phyloP scores from a whole-genome alignment of 352 stramenopile species.

The Phytopythium ostracodes region DNA sequence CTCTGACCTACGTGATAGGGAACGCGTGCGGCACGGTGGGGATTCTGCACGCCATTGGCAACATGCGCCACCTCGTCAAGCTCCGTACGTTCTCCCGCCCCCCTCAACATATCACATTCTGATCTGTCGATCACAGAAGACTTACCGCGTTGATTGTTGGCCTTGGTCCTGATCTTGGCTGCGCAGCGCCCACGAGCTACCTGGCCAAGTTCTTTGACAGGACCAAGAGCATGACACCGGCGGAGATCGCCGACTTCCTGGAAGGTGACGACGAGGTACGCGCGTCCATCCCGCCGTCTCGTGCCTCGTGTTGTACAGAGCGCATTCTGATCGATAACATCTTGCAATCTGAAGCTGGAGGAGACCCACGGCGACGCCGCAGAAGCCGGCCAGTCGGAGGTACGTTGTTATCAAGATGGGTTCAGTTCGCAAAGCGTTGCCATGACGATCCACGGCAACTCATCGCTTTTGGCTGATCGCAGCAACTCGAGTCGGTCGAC shows the following conservation, averaged over 20 bases:
- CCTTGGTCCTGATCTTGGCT: too few species aligned
- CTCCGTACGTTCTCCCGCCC: conserved; percentile 46
- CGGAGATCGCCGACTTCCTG: conserved; percentile 83
- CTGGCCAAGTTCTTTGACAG: conserved; percentile 82
- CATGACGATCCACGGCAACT: background rate
- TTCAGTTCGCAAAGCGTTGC: background rate
- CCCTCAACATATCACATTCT: too few species aligned
- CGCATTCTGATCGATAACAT: background rate
- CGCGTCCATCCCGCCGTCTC: too few species aligned
- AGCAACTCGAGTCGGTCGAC: conserved; percentile 88
- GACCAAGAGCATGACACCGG: conserved; percentile 71
- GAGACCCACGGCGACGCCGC: conserved; percentile 90
- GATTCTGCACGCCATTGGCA: conserved; percentile 92
- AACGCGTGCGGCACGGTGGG: conserved; percentile 97
- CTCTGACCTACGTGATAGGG: conserved; percentile 18
- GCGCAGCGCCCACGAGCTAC: conserved; percentile 52
- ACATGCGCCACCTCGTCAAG: conserved; percentile 75
- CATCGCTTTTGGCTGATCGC: background rate
- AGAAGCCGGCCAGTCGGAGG: conserved; percentile 86
- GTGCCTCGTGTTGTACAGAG: too few species aligned
- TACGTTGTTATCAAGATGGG: conserved; percentile 10
- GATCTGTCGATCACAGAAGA: too few species aligned
- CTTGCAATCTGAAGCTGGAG: conserved; percentile 61
- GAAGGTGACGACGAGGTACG: conserved; percentile 87
- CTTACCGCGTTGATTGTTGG: too few species aligned